Evolutionary conservation across 2,329 filamentous ascomycete species (phyloP), one percentile per base, ranked within the genome.

Genomic region (Verticillium isaacii): DNA sequence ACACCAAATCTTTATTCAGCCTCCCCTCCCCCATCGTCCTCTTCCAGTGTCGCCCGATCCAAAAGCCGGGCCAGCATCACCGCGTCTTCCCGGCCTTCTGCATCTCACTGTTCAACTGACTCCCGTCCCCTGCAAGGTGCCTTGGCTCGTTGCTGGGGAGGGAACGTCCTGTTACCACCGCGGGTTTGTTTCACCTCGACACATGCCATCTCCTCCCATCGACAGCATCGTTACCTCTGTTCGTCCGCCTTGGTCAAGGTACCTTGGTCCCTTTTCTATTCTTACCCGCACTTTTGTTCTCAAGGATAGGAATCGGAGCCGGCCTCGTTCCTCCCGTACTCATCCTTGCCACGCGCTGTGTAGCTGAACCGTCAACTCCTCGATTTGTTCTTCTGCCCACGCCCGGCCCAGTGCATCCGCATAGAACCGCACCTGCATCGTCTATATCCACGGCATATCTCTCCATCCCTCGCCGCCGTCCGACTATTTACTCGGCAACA

Each of bases 121-220:
- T 17, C 54, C 54, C 54, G 54, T 56, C 55, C 32, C 32, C n/a
- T 36, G 32, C 45, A 52, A 52, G 45, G 45, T 52, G 45, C n/a
- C 19, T 52, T 52, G 8, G 45, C 37, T 41, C 57, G 57, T 58
- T 32, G 37, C 37, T 45, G 19, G 57, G 57, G 57, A 41, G 57
- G 57, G 37, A 32, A 39, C 25, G 45, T 32, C 19, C 56, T 34
- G 39, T n/a, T n/a, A 50, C 39, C 19, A 58, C 32, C 57, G 57
- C 37, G 57, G 37, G 36, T 58, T 37, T 56, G 61, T 60, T 60
- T 59, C 25, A 57, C 57, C 52, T 32, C 37, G 55, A 32, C 57
- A 32, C 45, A 39, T 39, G 32, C 52, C 29, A 60, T 32, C 8
- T 36, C 17, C 19, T 39, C 58, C 45, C 50, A 50, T 60, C 37